phyloP scores from a whole-genome alignment of 2,329 filamentous ascomycete genomes.

The Emergomyces pasteurianus region DNA sequence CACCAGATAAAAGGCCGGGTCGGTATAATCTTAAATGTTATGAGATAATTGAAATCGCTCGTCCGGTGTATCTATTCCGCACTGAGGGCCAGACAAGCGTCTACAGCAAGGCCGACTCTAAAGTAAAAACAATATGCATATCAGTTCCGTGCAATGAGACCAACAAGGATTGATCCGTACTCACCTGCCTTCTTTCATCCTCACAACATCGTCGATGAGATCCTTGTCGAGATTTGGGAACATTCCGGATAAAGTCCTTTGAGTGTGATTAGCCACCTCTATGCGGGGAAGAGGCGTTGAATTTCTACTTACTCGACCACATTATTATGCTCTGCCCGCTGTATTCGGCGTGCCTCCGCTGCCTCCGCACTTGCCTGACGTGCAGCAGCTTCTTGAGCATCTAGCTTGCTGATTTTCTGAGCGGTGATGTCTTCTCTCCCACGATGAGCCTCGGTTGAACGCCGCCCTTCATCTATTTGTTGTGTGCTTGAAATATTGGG shows the following conservation, averaged over 20 bases:
- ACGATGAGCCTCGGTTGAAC: constrained; percentile 16
- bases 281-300: neutral
- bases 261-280: constrained; percentile 1
- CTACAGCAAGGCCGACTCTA: constrained; percentile 73
- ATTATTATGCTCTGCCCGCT: constrained; percentile 73
- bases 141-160: neutral
- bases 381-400: constrained; percentile 77
- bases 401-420: constrained; percentile 36
- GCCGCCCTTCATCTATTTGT: constrained; percentile 15
- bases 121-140: neutral
- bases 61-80: constrained; percentile 20
- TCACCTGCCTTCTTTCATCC: constrained; percentile 86
- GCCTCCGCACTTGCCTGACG: constrained; percentile 81
- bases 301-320: constrained; percentile 57
- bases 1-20: neutral
- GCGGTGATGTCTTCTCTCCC: constrained; percentile 15
- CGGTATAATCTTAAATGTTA: neutral
- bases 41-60: neutral
- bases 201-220: constrained; percentile 91
- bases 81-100: constrained; percentile 66
- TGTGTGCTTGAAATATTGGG: neutral
- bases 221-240: constrained; percentile 92
- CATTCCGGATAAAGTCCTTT: constrained; percentile 75
- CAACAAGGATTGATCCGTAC: constrained; percentile 23
- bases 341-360: constrained; percentile 73